These are phyloP conservation scores for Bretschneidera sinensis DNA, from an alignment of 345 rosid species.

Conservation along the genomic window DNA sequence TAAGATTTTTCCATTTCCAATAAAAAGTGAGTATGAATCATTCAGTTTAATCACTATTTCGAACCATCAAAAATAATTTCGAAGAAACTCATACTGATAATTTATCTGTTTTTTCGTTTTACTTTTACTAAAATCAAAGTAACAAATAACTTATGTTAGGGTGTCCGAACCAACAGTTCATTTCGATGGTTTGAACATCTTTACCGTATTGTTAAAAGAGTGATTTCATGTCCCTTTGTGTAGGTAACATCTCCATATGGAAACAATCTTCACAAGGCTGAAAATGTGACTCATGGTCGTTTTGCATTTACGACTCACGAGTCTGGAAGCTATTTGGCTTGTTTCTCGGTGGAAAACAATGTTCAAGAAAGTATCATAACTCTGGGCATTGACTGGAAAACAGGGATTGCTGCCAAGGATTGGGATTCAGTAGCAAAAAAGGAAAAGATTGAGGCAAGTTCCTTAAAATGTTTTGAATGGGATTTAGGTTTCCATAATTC, in stretches of 20 bases:
- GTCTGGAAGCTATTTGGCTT: constrained; percentile 75
- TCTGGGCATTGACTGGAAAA: constrained; percentile 83
- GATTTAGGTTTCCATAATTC: not conserved
- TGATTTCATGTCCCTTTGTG: not conserved
- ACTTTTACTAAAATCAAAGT: too few relatives aligned
- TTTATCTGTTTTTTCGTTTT: too few relatives aligned
- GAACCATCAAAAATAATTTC: too few relatives aligned
- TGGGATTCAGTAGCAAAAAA: constrained; percentile 95
- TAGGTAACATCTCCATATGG: constrained; percentile 91
- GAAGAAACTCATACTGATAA: too few relatives aligned
- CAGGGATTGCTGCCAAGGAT: constrained; percentile 86
- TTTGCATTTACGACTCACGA: constrained; percentile 90
- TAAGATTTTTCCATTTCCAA: too few relatives aligned
- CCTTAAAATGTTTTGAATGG: too few relatives aligned
- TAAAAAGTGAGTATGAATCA: too few relatives aligned
- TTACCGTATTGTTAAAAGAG: too few relatives aligned
- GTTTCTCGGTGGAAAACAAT: constrained; percentile 57
- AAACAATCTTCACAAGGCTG: constrained; percentile 58
- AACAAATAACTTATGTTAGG: too few relatives aligned
- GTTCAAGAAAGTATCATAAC: constrained; percentile 33
- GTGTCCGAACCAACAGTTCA: too few relatives aligned
- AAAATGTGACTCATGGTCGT: constrained; percentile 74
- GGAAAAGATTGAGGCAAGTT: constrained; percentile 81
- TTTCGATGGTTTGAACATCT: too few relatives aligned
- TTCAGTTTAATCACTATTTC: too few relatives aligned